Conservation (phyloP, 83 land plant species). For the Diphasiastrum complanatum region DNA sequence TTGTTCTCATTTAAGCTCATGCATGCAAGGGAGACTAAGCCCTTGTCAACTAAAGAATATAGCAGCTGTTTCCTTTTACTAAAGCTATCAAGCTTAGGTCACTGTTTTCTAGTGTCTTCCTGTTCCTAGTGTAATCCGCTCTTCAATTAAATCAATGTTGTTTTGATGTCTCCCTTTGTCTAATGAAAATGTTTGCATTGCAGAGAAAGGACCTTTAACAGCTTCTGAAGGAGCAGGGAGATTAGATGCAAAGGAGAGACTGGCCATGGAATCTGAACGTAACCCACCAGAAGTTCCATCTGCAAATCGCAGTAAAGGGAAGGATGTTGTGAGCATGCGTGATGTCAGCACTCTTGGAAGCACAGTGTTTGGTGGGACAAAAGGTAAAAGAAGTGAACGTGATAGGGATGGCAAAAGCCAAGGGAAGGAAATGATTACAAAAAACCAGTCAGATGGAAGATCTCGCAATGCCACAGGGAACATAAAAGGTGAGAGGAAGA, state of each 20-base stretch:
- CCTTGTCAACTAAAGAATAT: too few species aligned
- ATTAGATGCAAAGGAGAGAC: conserved; percentile 5
- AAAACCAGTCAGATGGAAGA: conserved; percentile 27
- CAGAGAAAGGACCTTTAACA: not conserved
- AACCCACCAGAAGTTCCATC: conserved; percentile 37
- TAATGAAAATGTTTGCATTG: too few species aligned
- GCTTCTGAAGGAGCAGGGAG: not conserved
- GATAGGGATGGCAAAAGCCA: conserved; percentile 64
- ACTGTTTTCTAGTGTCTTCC: too few species aligned
- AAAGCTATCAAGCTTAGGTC: too few species aligned
- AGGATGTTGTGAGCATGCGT: conserved; percentile 42
- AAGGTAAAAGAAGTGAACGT: conserved; percentile 89
- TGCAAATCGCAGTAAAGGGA: conserved; percentile 46
- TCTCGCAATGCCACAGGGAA: conserved; percentile 39
- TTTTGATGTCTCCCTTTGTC: too few species aligned
- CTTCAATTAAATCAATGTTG: too few species aligned
- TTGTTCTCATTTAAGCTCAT: too few species aligned
- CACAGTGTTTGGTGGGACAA: conserved; percentile 52
- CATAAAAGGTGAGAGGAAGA: conserved; percentile 62
- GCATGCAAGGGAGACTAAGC: too few species aligned
- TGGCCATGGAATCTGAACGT: not conserved
- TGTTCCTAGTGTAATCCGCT: too few species aligned
- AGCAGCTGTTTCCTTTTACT: too few species aligned
- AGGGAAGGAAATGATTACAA: conserved; percentile 27
- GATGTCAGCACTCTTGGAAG: conserved; percentile 33